Base-by-base conservation (phyloP, 164 flowering plant genomes). In the Vitis labrusca region DNA sequence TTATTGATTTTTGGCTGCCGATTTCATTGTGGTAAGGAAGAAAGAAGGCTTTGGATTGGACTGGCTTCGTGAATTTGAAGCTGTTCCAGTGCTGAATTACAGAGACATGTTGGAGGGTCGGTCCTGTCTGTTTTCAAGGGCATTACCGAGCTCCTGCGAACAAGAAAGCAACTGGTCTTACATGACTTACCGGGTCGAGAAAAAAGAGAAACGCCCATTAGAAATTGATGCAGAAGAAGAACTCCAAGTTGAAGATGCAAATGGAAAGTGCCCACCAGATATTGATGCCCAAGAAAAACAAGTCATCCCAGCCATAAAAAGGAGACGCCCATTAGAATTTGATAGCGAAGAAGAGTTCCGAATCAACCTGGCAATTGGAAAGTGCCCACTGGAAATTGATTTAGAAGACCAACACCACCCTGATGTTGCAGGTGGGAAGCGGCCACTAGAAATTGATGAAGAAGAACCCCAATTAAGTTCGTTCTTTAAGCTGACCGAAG, bases 31-130 rank as follows among this genome's bases (percentile, higher is more conserved):
- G 16, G 17, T 17, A 9, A 47, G 15, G 23, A 67, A 17, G 61
- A 50, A 16, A 59, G 63, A 57, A 53, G 63, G 64, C 3, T 68
- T 37, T 37, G 10, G 60, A 50, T 32, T 29, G 8, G 64, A 32
- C 58, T 56, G 32, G 55, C 2, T 70, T 51, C 59, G 75, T 56
- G 15, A 23, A 56, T 70, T 66, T 50, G 56, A 10, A 5, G 17
- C 9, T 50, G 64, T 70, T 61, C 23, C 49, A 13, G n/a, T 51
- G 58, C 30, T 55, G 58, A 66, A 29, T 52, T 52, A 29, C 58
- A 2, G 64, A 75, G 85, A 74, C 68, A 87, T 87, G 91, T 81
- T 87, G 78, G 89, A 87, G 70, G 83, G 75, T 44, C 77, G 83
- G 30, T 74, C 83, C 75, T 82, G 81, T 71, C 63, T 85, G 74